Conservation (phyloP, 106 monocot species). For the Vanilla planifolia region DNA sequence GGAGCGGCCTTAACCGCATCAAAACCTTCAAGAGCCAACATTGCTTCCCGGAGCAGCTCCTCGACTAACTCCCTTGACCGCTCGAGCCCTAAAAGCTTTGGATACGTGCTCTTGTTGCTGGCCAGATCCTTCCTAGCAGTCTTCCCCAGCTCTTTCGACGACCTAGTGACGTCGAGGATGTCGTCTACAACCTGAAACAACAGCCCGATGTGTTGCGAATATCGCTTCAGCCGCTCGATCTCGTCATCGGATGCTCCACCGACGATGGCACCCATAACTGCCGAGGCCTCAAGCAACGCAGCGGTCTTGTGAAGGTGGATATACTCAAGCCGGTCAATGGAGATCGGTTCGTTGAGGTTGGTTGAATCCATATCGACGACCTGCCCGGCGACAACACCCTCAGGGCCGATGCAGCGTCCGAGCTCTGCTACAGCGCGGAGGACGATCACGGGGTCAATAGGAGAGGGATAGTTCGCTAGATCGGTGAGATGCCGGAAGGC, state of each 20-base stretch:
- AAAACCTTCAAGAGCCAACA: constrained; percentile 48
- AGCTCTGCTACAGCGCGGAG: constrained; percentile 22
- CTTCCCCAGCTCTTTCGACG: constrained; percentile 77
- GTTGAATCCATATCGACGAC: constrained; percentile 25
- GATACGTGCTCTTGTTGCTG: constrained; percentile 78
- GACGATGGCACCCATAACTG: constrained; percentile 65
- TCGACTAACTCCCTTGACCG: constrained; percentile 65
- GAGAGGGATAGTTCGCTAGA: neutral
- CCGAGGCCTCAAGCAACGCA: constrained; percentile 70
- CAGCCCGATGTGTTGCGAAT: constrained; percentile 60
- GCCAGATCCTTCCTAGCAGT: constrained; percentile 85
- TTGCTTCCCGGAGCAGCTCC: constrained; percentile 57
- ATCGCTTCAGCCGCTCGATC: constrained; percentile 51
- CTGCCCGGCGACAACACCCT: constrained; percentile 40
- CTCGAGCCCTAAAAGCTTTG: constrained; percentile 72
- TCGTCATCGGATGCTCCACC: constrained; percentile 63
- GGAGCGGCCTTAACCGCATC: constrained; percentile 62
- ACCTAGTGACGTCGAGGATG: constrained; percentile 71
- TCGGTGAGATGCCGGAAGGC: constrained; percentile 38
- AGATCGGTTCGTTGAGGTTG: constrained; percentile 16
- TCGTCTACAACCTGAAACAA: constrained; percentile 93
- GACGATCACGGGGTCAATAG: neutral
- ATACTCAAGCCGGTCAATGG: constrained; percentile 44
- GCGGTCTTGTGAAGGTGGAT: constrained; percentile 92
- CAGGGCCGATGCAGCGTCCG: constrained; percentile 9